Conservation (phyloP, 306 rosid species). For the Ormosia semicastrata region DNA sequence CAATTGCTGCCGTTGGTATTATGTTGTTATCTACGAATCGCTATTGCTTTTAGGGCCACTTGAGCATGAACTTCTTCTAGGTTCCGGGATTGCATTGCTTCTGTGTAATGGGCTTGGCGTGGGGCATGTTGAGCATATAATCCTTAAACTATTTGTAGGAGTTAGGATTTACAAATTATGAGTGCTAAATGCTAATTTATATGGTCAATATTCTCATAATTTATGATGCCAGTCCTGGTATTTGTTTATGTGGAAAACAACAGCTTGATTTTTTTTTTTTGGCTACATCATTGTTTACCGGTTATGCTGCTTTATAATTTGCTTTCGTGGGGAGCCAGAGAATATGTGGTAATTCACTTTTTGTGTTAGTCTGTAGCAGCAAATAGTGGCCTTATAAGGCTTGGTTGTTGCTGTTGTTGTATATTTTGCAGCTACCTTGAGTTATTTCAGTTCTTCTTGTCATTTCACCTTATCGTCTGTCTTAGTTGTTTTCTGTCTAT, state of each 20-base stretch:
- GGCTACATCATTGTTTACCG: neutral
- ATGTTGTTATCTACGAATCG: neutral
- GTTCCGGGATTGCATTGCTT: neutral
- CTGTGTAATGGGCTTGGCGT: neutral
- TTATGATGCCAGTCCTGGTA: neutral
- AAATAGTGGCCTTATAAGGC: neutral
- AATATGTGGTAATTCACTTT: neutral
- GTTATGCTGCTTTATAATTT: conserved; percentile 13
- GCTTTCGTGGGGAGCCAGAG: neutral
- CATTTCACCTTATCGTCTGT: neutral
- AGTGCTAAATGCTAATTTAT: neutral
- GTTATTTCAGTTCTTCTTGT: conserved; percentile 7
- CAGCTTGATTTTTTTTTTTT: neutral
- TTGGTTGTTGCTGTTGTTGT: neutral
- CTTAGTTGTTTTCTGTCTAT: neutral
- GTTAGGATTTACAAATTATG: neutral
- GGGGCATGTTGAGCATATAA: neutral
- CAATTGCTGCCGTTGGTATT: neutral
- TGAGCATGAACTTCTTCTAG: neutral
- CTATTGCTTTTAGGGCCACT: neutral
- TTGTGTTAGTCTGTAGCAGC: conserved; percentile 8
- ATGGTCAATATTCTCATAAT: neutral
- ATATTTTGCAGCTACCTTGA: neutral
- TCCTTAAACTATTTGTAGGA: neutral
- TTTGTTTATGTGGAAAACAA: neutral